Percentiles rank a stretch among this genome's conserved stretches.
phyloP scores from a whole-genome alignment of 257 asterid species.

The Ilex aquifolium region DNA sequence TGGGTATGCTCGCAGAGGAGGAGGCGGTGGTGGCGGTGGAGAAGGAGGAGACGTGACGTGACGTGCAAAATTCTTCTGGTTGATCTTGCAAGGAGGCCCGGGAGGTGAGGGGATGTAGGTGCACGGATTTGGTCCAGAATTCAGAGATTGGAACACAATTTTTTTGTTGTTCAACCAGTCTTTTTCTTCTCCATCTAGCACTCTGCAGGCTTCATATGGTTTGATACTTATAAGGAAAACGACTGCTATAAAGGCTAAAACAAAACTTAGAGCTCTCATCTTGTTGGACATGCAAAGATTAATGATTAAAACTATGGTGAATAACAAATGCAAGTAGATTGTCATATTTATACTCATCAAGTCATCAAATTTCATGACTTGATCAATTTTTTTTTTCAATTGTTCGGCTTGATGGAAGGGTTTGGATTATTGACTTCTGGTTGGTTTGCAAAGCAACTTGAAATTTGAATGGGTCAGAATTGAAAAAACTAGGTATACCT shows the following conservation, averaged over 20 bases:
- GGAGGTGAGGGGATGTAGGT: not conserved
- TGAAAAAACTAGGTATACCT: too few relatives aligned
- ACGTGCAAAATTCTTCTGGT: not conserved
- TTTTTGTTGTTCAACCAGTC: not conserved
- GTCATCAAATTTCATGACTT: too few relatives aligned
- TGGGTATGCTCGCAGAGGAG: too few relatives aligned
- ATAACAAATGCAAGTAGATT: too few relatives aligned
- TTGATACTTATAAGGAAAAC: conserved; percentile 4
- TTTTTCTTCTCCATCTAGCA: not conserved
- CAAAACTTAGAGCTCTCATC: conserved; percentile 2
- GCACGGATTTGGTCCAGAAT: not conserved
- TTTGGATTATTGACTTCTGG: too few relatives aligned
- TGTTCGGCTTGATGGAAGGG: too few relatives aligned
- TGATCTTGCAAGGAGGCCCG: not conserved
- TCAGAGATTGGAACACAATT: not conserved
- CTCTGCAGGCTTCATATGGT: not conserved
- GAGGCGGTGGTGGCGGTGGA: not conserved
- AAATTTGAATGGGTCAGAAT: too few relatives aligned
- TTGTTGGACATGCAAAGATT: not conserved
- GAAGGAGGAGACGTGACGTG: not conserved
- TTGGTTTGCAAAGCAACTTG: too few relatives aligned
- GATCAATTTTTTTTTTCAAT: too few relatives aligned
- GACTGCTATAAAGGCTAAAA: not conserved
- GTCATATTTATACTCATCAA: too few relatives aligned
- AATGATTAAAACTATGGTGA: too few relatives aligned